Base-by-base conservation (phyloP, 1,284 basidiomycete genomes). In the Heterobasidion occidentale region DNA sequence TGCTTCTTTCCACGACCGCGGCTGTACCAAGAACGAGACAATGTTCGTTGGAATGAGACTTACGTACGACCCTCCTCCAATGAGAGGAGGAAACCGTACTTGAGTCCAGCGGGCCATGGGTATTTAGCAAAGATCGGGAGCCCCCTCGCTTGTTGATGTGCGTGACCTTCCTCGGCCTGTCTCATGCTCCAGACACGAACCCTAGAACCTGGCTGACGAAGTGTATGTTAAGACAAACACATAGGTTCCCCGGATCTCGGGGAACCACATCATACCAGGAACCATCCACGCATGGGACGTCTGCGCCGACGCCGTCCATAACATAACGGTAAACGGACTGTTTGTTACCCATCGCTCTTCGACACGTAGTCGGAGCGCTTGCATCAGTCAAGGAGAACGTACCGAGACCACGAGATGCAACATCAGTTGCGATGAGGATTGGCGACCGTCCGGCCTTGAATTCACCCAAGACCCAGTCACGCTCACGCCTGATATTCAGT, bases 341-440 rank as follows among this genome's bases (percentile, higher is more conserved):
- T 62, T 62, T 60, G 61, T 62, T 62, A 59, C 56, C 60, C 57
- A 55, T 58, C 50, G 61, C 60, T 62, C 64, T 66, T 61, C 61
- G 65, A 65, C 63, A 61, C 58, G 59, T 59, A 52, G 64, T 65
- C 68, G 66, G 62, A 71, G 71, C 71, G 68, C 71, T 68, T 67
- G 65, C 56, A 20, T 61, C 59, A 60, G 61, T 60, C 65, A 63
- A 57, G 57, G 74, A 70, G 72, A 69, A 97, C 95, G 80, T 90
- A 99, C 96, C 96, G 71, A 99, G 86, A 87, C 96, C 96, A 86
- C 96, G 95, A 70, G 94, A 98, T 62, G 96, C 96, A 66, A 99
- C 92, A 70, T 95, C 94, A 64, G 93, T 96, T 74, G 95, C 95
- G 71, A 99, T 95, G 75, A 99, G 84, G 73, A 99, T 98, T 12